Base-by-base conservation (phyloP, 306 rosid genomes). In the Psophocarpus tetragonolobus region DNA sequence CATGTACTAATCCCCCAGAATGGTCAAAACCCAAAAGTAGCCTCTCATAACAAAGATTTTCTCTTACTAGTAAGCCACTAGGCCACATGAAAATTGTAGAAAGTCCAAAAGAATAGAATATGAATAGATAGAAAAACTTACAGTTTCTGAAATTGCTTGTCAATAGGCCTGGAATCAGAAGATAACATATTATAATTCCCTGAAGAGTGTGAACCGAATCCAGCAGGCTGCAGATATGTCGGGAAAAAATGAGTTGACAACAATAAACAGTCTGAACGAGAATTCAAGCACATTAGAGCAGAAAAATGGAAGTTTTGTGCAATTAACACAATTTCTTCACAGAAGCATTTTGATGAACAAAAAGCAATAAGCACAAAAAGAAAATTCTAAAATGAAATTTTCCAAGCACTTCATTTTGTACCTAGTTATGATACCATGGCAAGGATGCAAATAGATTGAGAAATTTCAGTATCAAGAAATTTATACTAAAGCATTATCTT, bases 81-180 rank as follows among this genome's bases (percentile, higher is more conserved):
- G 53, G 71, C 48, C 32, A n/a, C 42, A 51, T 64, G 68, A 38
- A 44, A 50, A 51, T 53, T 53, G 57, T 71, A 51, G 54, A 53
- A 62, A 30, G 44, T 36, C 56, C 71, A 71, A 77, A 69, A 71
- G 30, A 53, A 71, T 48, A 79, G 14, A 48, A 69, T 30, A 74
- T 20, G 24, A 62, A 58, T 44, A 68, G 80, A 39, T 33, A 68
- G 33, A 71, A 78, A 68, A 68, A 85, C 99, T 91, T 86, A 96
- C 99, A 88, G 84, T 50, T 87, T 93, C 58, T 89, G 96, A 62
- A 91, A 80, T 85, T 90, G 91, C 87, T 88, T 91, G 78, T 91
- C 91, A 61, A 86, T 75, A 57, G 78, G 90, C 44, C 51, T 8
- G 67, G 92, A 61, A 85, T 80, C 84, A 67, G 91, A 81, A 71